phyloP scores from a whole-genome alignment of 495 filamentous ascomycete genomes.

The Penicillium lagena region DNA sequence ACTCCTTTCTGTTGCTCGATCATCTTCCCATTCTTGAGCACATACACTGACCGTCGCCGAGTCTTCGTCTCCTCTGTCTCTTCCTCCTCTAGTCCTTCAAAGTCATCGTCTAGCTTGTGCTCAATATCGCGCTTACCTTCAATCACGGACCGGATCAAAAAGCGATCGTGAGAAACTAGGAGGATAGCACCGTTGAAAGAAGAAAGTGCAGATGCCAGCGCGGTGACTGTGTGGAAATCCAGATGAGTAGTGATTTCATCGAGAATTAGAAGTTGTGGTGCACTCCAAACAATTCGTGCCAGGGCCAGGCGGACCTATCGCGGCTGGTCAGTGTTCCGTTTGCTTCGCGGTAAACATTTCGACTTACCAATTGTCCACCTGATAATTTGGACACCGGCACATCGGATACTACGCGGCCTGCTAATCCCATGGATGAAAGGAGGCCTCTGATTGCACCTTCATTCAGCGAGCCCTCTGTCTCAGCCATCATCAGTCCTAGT shows the following conservation, averaged over 20 bases:
- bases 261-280: constrained; percentile 68
- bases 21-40: constrained; percentile 52
- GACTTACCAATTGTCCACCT: constrained; percentile 60
- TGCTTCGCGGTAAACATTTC: too few relatives aligned
- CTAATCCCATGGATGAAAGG: constrained; percentile 58
- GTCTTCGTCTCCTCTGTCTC: constrained; percentile 36
- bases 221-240: constrained; percentile 69
- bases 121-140: constrained; percentile 50
- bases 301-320: constrained; percentile 62
- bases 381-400: constrained; percentile 63
- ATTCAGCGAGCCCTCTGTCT: constrained; percentile 39
- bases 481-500: constrained; percentile 47
- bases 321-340: too few relatives aligned
- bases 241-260: constrained; percentile 86
- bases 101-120: constrained; percentile 40
- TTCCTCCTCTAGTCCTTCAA: constrained; percentile 42
- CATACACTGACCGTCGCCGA: constrained; percentile 52
- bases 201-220: constrained; percentile 57
- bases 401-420: constrained; percentile 59
- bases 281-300: constrained; percentile 57
- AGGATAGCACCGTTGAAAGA: constrained; percentile 65
- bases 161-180: constrained; percentile 72
- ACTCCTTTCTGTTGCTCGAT: constrained; percentile 52
- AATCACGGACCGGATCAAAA: constrained; percentile 61
- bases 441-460: constrained; percentile 59